Conservation (phyloP, 768 basidiomycete genomes). For the Phylloporus sp. region DNA sequence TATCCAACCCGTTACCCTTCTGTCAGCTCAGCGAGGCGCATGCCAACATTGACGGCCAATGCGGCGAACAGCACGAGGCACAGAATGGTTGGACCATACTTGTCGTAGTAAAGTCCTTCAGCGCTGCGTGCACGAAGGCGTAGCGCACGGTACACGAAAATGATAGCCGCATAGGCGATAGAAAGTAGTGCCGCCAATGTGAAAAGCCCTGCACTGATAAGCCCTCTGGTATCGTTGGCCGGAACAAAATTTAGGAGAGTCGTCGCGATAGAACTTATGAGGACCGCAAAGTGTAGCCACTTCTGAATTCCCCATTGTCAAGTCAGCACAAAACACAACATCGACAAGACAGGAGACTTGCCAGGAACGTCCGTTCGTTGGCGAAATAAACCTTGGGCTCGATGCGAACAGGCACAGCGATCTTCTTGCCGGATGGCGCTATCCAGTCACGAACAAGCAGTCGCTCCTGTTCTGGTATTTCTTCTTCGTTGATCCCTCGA, state of each 20-base stretch:
- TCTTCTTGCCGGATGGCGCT: constrained; percentile 83
- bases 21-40: constrained; percentile 56
- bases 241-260: constrained; percentile 83
- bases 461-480: constrained; percentile 44
- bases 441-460: constrained; percentile 62
- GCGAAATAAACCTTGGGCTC: constrained; percentile 99
- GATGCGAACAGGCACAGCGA: constrained; percentile 90
- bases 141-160: constrained; percentile 73
- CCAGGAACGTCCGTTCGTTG: constrained; percentile 89
- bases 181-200: constrained; percentile 84
- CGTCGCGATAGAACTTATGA: constrained; percentile 86
- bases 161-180: constrained; percentile 79
- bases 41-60: constrained; percentile 67
- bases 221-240: constrained; percentile 64
- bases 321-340: not conserved
- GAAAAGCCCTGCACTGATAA: constrained; percentile 86
- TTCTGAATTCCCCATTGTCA: constrained; percentile 47
- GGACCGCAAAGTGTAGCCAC: constrained; percentile 85
- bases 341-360: constrained; percentile 38
- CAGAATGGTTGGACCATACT: constrained; percentile 76
- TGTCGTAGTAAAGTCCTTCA: constrained; percentile 84
- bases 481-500: constrained; percentile 35
- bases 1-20: too few relatives aligned
- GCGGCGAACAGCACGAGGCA: constrained; percentile 66
- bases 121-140: constrained; percentile 66